Base-by-base conservation (phyloP, 2,329 filamentous ascomycete genomes). In the Talaromyces piceae region DNA sequence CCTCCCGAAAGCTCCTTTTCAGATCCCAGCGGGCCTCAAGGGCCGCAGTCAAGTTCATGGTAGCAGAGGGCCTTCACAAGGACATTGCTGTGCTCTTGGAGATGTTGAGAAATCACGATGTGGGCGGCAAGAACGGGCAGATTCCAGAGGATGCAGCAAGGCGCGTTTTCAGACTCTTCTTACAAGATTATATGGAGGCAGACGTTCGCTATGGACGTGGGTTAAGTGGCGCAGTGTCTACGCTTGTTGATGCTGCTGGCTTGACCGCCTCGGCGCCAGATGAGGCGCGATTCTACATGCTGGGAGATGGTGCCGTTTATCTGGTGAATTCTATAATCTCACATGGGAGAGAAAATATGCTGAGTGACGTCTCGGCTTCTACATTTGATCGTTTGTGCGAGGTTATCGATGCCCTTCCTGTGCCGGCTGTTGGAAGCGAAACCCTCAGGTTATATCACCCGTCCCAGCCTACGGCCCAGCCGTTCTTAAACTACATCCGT, bases 371-470 rank as follows among this genome's bases (percentile, higher is more conserved):
- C 11, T 50, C 65, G 2, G 49, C 47, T 2, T 30, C 61, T 12
- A 44, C 63, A 7, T 73, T 68, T 50, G 63, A 73, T 23, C 54
- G 64, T 7, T 70, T 65, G 30, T 56, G 57, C 11, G 51, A 59
- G 5, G 49, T 58, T 3, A 54, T 66, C 7, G 58, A 60, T 20
- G 45, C 61, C 7, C 45, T 65, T 20, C 57, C 59, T 13, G 54
- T 56, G 11, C 55, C 54, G 13, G 58, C 59, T 5, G 55, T 65
- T n/a, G 54, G 67, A 47, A 54, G 54, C 4, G 59, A 63, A 16
- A 59, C 63, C 8, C 57, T 70, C 25, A 58, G 58, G 6, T 56
- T 73, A 43, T 69, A 68, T 39, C 69, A 73, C 52, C 71, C 71
- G 2, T 62, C 59, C 5, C 47, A 62, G 20, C 70, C 70, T 7